Evolutionary conservation across 2,329 filamentous ascomycete species (phyloP), one percentile per base, ranked within the genome.

Genomic region (Macroventuria anomochaeta): DNA sequence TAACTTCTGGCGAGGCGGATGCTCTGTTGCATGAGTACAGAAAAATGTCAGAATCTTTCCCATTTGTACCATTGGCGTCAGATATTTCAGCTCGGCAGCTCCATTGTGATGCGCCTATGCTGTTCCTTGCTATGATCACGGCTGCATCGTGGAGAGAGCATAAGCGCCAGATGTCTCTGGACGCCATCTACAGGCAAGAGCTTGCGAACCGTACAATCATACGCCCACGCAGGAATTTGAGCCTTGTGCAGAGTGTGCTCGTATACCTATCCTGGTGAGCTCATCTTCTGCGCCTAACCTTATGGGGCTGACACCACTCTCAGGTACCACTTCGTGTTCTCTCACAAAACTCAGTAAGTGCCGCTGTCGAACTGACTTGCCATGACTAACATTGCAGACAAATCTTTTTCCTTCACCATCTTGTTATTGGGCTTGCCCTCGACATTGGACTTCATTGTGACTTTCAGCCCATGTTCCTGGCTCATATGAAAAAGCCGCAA

Each of bases 281-380:
- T n/a, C 20, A 7, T 17, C 26, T 7, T 20, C n/a, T 31, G 11
- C 18, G 3, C 26, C 7, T 3, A 5, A 41, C 10, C 5, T 29
- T 34, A 3, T 3, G 10, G 20, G 10, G 47, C 60, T 62, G 2
- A 65, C 15, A 17, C 2, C 1, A 8, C 1, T 3, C 3, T 15
- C 33, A 73, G 69, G 66, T 73, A 74, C 33, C 70, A 73, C 31
- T 74, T 70, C 25, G 58, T 71, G 0, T 72, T 72, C 31, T 71
- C 67, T 37, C 70, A 73, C 49, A 71, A 72, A 38, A 72, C 70
- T 7, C 69, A 74, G 44, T 69, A 70, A 12, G 50, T 43, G 1
- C 3, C 7, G 5, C 10, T 5, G 5, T 20, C 2, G 2, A 4
- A 11, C 11, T 32, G 15, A 23, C 11, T 17, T 7, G 17, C 2